Evolutionary conservation across 768 basidiomycete species (phyloP).

Genomic region (Trametopsis cervina): DNA sequence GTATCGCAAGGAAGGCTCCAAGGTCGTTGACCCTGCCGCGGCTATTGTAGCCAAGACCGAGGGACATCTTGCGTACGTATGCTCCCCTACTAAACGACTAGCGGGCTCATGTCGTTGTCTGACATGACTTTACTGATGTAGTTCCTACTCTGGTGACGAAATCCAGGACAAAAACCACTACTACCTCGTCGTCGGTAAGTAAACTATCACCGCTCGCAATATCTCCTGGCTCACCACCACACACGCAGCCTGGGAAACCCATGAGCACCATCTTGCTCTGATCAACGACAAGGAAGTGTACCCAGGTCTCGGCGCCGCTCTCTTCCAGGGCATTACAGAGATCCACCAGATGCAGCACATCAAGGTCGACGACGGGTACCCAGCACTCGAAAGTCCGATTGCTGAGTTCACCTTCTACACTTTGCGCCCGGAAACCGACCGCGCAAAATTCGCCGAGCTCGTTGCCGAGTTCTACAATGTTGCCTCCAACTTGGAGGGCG

Average conservation of each 20-base stretch:
- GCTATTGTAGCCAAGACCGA: neutral
- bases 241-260: conserved; percentile 11
- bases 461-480: neutral
- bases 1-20: neutral
- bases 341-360: conserved; percentile 3
- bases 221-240: neutral
- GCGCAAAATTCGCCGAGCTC: neutral
- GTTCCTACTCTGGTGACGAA: conserved; percentile 4
- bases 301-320: conserved; percentile 3
- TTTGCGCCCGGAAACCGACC: neutral
- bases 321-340: neutral
- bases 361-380: conserved; percentile 4
- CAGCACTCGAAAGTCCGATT: conserved; percentile 2
- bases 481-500: neutral
- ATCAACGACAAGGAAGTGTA: conserved; percentile 12
- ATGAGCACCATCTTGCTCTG: conserved; percentile 10
- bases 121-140: neutral
- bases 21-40: neutral
- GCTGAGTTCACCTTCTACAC: conserved; percentile 8
- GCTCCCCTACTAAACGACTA: no score
- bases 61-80: neutral
- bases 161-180: conserved; percentile 13
- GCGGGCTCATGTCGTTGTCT: neutral
- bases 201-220: neutral
- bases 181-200: conserved; percentile 12